These are phyloP conservation scores for Rhizopogon roseolus DNA, from an alignment of 768 basidiomycete species.

Conservation along the genomic window DNA sequence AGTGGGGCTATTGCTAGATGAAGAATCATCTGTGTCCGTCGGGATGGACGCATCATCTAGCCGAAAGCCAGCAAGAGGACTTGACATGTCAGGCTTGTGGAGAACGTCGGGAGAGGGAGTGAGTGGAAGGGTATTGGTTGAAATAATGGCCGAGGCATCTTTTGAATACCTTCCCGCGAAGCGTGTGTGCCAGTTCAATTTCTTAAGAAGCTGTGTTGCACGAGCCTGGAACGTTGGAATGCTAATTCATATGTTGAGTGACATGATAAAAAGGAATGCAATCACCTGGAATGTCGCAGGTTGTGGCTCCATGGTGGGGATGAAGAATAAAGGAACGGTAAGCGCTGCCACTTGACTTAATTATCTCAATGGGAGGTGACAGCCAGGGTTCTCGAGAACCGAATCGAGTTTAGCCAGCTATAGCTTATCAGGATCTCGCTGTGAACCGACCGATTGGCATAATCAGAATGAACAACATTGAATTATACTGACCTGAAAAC, in stretches of 20 bases:
- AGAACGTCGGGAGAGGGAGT: conserved; percentile 31
- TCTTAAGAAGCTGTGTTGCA: conserved; percentile 36
- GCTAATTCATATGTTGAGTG: conserved; percentile 11
- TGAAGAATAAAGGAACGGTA: conserved; percentile 9
- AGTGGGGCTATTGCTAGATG: conserved; percentile 18
- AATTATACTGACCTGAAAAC: background rate
- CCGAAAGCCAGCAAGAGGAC: conserved; percentile 18
- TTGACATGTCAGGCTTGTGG: conserved; percentile 19
- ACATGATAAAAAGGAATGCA: background rate
- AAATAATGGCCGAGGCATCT: conserved; percentile 20
- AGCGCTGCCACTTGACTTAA: conserved; percentile 19
- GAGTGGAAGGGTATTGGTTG: conserved; percentile 21
- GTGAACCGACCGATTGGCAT: background rate
- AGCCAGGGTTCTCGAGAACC: background rate
- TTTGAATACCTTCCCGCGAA: conserved; percentile 22
- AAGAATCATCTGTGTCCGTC: conserved; percentile 27
- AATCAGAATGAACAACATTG: background rate
- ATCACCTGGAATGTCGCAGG: conserved; percentile 22
- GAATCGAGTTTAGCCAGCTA: conserved; percentile 17
- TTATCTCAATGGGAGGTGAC: conserved; percentile 17
- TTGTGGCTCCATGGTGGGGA: conserved; percentile 25
- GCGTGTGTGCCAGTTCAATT: conserved; percentile 31
- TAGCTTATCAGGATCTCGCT: conserved; percentile 5
- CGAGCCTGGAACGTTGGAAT: conserved; percentile 17
- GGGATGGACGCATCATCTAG: conserved; percentile 16